phyloP scores from a whole-genome alignment of 129 eudicot species.

The Tagetes patula region DNA sequence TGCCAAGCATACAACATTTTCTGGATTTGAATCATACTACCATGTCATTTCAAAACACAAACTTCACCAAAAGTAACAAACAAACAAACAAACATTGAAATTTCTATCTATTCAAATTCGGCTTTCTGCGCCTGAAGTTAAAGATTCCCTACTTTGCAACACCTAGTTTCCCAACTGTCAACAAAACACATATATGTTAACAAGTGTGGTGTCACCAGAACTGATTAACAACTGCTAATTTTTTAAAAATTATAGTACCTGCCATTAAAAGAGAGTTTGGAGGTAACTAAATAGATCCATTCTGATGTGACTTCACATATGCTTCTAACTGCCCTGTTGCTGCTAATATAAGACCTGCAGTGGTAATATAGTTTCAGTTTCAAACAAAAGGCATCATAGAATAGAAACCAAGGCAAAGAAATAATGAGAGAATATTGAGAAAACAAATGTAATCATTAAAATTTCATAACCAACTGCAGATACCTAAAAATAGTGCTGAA shows the following conservation, averaged over 20 bases:
- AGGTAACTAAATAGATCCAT: slow-evolving; percentile 45
- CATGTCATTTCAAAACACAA: slow-evolving; percentile 20
- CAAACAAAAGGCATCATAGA: neutral
- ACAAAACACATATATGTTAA: slow-evolving; percentile 16
- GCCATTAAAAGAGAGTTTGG: slow-evolving; percentile 16
- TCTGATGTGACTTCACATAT: slow-evolving; percentile 54
- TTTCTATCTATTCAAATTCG: slow-evolving; percentile 4
- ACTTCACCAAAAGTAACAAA: slow-evolving; percentile 25
- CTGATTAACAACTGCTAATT: neutral
- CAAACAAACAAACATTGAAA: slow-evolving; percentile 15
- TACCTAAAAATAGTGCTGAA: slow-evolving; percentile 88
- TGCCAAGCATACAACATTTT: slow-evolving; percentile 23
- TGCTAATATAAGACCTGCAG: slow-evolving; percentile 86
- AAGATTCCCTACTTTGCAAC: slow-evolving; percentile 17
- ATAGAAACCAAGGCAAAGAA: neutral
- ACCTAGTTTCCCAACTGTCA: neutral
- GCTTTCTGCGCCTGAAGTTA: slow-evolving; percentile 22
- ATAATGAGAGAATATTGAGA: neutral
- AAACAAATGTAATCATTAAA: neutral
- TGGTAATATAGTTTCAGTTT: slow-evolving; percentile 20
- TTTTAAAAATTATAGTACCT: slow-evolving; percentile 20
- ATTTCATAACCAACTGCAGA: slow-evolving; percentile 4
- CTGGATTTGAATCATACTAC: slow-evolving; percentile 23
- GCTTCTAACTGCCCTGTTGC: slow-evolving; percentile 76
- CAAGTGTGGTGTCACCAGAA: neutral